Base-by-base conservation (phyloP, 1,284 basidiomycete species). In the Malassezia sp. region DNA sequence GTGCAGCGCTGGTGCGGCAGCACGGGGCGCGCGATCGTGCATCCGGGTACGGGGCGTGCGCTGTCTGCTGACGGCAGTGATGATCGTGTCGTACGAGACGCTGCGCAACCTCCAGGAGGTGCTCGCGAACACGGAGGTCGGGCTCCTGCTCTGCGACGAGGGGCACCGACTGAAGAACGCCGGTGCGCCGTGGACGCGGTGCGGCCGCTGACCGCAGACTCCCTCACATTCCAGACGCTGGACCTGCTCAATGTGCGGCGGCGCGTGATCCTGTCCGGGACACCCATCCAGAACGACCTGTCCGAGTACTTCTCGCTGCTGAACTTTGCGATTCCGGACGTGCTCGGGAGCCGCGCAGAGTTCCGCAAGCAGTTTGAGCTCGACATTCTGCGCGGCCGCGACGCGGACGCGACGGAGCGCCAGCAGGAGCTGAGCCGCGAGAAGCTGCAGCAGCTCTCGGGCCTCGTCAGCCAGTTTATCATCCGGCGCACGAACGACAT, bases 51-150 rank as follows among this genome's bases (percentile, higher is more conserved):
- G n/a, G n/a, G n/a, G n/a, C n/a, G n/a, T n/a, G n/a, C n/a, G n/a
- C n/a, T n/a, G n/a, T n/a, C n/a, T n/a, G n/a, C n/a, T n/a, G n/a
- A n/a, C n/a, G n/a, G n/a, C n/a, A n/a, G 91, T 97, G 35, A 88
- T 97, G 86, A 96, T 99, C 58, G 91, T 95, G 1, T 97, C 93
- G 0, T 99, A 99, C 61, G 91, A 99, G 71, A 95, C 89, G 0
- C 76, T 99, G 38, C 85, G 67, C 17, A 70, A 67, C 31, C 27
- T 70, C 33, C 60, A 61, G 17, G 63, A 62, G 38, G 59, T 59
- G 32, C 45, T 70, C 2, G 63, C 60, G 28, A 60, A 60, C 27
- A 61, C 65, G 50, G 80, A 78, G 38, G 86, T 99, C 26, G 93
- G 93, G 0, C 72, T 99, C 9, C 73, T 99, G 7, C 79, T 99